Percentiles rank a stretch among this genome's conserved stretches.
phyloP scores from a whole-genome alignment of 2,329 filamentous ascomycete species.

The Plectosphaerella sp. region DNA sequence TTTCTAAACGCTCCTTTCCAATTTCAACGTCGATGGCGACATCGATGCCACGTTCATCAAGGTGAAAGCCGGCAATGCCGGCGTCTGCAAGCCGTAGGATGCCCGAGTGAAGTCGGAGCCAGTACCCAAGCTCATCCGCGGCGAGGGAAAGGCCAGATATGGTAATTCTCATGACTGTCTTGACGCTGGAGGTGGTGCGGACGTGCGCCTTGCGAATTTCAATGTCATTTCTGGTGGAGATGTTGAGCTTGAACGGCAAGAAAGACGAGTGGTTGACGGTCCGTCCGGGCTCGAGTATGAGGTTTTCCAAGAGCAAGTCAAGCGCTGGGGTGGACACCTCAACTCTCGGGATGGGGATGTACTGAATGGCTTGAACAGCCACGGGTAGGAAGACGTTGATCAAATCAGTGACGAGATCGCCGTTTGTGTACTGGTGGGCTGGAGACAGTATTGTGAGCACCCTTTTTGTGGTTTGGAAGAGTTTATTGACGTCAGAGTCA shows the following conservation, averaged over 20 bases:
- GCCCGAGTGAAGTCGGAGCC: slow-evolving; percentile 74
- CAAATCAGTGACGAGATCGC: slow-evolving; percentile 68
- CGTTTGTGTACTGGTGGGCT: slow-evolving; percentile 57
- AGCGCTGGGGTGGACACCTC: slow-evolving; percentile 80
- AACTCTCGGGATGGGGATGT: slow-evolving; percentile 84
- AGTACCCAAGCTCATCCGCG: slow-evolving; percentile 86
- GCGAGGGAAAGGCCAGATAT: slow-evolving; percentile 78
- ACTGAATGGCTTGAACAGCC: slow-evolving; percentile 73
- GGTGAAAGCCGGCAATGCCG: slow-evolving; percentile 78
- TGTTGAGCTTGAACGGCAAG: slow-evolving; percentile 74
- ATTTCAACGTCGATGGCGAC: slow-evolving; percentile 82
- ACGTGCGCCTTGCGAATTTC: slow-evolving; percentile 76
- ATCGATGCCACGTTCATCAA: slow-evolving; percentile 85
- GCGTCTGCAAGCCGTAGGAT: slow-evolving; percentile 73
- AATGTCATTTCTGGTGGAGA: slow-evolving; percentile 82
- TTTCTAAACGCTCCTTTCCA: slow-evolving; percentile 70
- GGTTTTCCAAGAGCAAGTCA: slow-evolving; percentile 83
- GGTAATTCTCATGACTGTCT: slow-evolving; percentile 71
- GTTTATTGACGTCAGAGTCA: slow-evolving; percentile 67
- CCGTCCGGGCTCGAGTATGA: slow-evolving; percentile 82
- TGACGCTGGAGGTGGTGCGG: slow-evolving; percentile 60
- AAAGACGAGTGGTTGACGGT: slow-evolving; percentile 86
- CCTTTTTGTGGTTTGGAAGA: slow-evolving; percentile 62
- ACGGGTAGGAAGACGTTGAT: slow-evolving; percentile 79
- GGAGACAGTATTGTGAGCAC: slow-evolving; percentile 69